Base-by-base conservation (phyloP, 495 filamentous ascomycete species). In the Cenococcum geophilum region DNA sequence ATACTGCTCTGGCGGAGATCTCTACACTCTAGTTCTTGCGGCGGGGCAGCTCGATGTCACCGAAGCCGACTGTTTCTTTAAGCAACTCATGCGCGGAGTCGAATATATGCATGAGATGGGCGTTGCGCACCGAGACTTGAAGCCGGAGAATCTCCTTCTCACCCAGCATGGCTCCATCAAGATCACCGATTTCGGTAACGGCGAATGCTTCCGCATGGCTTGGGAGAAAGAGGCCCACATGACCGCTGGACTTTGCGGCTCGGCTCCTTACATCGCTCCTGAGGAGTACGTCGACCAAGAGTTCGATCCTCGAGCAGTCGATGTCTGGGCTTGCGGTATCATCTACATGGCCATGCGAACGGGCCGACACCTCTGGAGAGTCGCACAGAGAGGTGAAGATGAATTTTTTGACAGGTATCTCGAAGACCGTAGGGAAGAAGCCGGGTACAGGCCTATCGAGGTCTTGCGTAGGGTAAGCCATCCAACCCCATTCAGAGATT, bases 261-360 rank as follows among this genome's bases (percentile, higher is more conserved):
- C 90, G 0, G 93, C 92, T 23, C 93, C 93, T 4, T 99, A 99
- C 70, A 99, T 99, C 64, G 89, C 95, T 10, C 93, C 93, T 0
- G 93, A 99, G 70, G 95, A 99, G 72, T 99, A 99, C 69, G 81
- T 83, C 14, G 91, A 96, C 67, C 87, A 83, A 66, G 93, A 99
- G 72, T 99, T 99, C 60, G 93, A 99, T 72, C 95, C 93, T 14
- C 81, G 93, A 53, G 92, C 93, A 1, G 95, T 99, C 49, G 93
- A 99, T 71, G 85, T 97, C 49, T 99, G 93, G 93, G 95, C 93
- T 18, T 92, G 89, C 54, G 93, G 93, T 67, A 93, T 99, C 35
- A 97, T 99, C 58, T 99, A 99, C 77, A 97, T 99, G 95, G 93
- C 93, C 6, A 99, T 98, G 93, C 82, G 93, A 54, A 99, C 93